These are phyloP conservation scores for Oryza coarctata DNA, from an alignment of 176 grass and related monocot genomes.

Conservation along the genomic window DNA sequence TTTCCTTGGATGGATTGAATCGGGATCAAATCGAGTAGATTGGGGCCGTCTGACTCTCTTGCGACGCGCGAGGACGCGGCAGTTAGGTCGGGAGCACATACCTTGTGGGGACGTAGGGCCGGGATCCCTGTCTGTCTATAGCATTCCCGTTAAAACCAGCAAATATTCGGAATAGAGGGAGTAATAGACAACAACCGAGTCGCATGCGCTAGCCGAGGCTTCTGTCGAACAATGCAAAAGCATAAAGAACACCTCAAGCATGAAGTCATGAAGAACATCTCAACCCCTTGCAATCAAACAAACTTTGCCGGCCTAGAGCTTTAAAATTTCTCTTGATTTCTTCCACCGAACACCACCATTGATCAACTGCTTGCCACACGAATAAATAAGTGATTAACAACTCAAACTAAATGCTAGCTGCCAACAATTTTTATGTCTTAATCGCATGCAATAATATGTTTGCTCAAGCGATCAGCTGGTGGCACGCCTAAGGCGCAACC, in stretches of 20 bases:
- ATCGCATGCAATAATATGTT: constrained; percentile 17
- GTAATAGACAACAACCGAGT: no score
- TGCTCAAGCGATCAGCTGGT: neutral
- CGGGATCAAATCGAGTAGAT: no score
- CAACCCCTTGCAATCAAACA: constrained; percentile 28
- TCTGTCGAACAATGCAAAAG: neutral
- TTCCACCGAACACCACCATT: neutral
- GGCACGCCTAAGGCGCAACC: neutral
- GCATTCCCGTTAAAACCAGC: no score
- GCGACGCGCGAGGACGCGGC: no score
- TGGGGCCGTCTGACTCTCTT: no score
- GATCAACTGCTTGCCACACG: neutral
- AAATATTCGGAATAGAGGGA: no score
- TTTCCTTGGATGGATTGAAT: no score
- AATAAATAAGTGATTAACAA: constrained; percentile 16
- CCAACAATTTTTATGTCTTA: neutral
- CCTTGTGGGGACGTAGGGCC: no score
- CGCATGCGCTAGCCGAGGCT: no score
- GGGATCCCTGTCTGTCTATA: no score
- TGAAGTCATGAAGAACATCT: neutral
- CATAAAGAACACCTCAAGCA: neutral
- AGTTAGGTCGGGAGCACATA: no score
- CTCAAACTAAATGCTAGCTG: neutral
- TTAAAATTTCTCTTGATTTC: constrained; percentile 37
- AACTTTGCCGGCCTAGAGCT: constrained; percentile 41